Base-by-base conservation (phyloP, 163 green algal genomes). In the Botryococcus braunii region DNA sequence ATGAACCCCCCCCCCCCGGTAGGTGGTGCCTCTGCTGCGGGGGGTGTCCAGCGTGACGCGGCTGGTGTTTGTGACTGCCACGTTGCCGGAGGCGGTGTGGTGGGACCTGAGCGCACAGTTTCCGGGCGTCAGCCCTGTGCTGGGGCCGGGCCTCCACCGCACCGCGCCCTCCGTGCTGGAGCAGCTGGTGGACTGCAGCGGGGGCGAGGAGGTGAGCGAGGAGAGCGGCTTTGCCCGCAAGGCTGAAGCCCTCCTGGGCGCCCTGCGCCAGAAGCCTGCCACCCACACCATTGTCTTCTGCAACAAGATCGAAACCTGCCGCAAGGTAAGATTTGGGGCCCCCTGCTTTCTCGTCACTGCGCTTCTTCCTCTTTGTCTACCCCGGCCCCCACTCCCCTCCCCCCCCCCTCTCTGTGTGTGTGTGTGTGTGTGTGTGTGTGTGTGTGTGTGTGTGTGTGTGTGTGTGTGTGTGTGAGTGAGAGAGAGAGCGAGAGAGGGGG, bases 271-370 rank as follows among this genome's bases (percentile, higher is more conserved):
- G 35, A 9, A 71, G 32, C 37, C 59, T 25, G 67, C 55, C 17
- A 5, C 59, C 4, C 76, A 74, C 50, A 75, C 81, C 31, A 86
- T 92, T 41, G 74, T 97, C 3, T 97, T 97, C 72, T 96, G 89
- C 87, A 97, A 97, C 79, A 97, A 97, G 79, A 95, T 98, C 60
- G 90, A 97, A 52, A 85, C 82, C 5, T 96, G 88, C 78, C 81
- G 87, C 49, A 77, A 87, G 46, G 50, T 25, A 29, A n/a, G n/a
- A n/a, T n/a, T n/a, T n/a, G n/a, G n/a, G n/a, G n/a, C n/a, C n/a
- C n/a, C n/a, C n/a, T 25, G 50, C 50, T 32, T 25, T 61, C 50
- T 27, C 34, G 50, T 27, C 34, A 32, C 25, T 61, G 9, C n/a
- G n/a, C n/a, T n/a, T n/a, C n/a, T n/a, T n/a, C n/a, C n/a, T n/a